phyloP scores from a whole-genome alignment of 148 eudicot species.

The Nyssa sinensis region DNA sequence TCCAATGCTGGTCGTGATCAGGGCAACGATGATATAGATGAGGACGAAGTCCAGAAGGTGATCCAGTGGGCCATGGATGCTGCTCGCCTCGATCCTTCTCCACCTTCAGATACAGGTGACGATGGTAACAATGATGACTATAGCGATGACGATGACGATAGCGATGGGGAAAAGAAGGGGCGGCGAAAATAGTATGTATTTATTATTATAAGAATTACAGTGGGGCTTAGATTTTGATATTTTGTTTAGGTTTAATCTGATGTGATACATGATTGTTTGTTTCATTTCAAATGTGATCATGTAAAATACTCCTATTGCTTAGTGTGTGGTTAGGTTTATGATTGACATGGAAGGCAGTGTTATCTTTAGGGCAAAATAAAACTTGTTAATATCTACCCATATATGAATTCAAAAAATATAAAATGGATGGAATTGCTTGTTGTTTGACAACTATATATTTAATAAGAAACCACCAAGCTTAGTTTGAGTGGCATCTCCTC shows the following conservation, averaged over 20 bases:
- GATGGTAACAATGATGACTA: background rate
- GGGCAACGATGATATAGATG: constrained; percentile 18
- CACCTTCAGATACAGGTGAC: constrained; percentile 56
- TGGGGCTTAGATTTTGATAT: background rate
- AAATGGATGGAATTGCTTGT: background rate
- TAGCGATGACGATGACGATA: constrained; percentile 18
- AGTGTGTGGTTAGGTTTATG: background rate
- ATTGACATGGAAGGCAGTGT: no score
- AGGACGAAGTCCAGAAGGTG: constrained; percentile 71
- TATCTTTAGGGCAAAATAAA: no score
- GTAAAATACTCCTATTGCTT: background rate
- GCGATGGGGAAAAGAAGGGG: constrained; percentile 13
- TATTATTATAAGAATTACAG: background rate
- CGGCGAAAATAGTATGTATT: constrained; percentile 24
- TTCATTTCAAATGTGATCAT: no score
- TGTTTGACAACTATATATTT: no score
- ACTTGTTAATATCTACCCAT: background rate
- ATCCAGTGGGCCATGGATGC: constrained; percentile 84
- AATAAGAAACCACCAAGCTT: no score
- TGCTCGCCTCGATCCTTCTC: constrained; percentile 81
- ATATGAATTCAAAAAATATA: no score
- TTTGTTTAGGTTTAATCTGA: background rate
- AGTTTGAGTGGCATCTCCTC: no score
- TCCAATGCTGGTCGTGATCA: background rate
- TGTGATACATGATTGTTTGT: no score